Conservation (phyloP, 2,329 filamentous ascomycete genomes). For the Massarina eburnea region DNA sequence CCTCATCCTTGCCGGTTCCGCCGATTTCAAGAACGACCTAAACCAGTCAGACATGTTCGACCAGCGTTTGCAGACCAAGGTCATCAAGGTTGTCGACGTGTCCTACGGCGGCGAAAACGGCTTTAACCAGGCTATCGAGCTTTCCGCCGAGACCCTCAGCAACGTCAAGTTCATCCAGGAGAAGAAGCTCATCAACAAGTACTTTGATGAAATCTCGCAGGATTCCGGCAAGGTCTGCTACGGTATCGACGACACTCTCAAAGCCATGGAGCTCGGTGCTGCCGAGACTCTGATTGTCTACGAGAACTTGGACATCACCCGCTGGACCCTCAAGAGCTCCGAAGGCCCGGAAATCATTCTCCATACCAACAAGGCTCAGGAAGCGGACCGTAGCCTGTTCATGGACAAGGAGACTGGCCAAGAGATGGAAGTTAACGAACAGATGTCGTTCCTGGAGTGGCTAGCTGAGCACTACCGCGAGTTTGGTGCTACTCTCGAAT, state of each 20-base stretch:
- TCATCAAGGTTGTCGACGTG: slow-evolving; percentile 99
- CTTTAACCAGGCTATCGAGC: slow-evolving; percentile 98
- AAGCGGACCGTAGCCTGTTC: slow-evolving; percentile 78
- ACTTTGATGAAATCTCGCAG: slow-evolving; percentile 98
- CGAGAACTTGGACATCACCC: slow-evolving; percentile 93
- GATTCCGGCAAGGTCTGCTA: slow-evolving; percentile 98
- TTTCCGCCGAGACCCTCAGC: slow-evolving; percentile 90
- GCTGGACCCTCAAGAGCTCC: slow-evolving; percentile 84
- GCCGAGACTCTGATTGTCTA: slow-evolving; percentile 94
- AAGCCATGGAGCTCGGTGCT: slow-evolving; percentile 92
- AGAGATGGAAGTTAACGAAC: slow-evolving; percentile 92
- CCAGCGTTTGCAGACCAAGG: slow-evolving; percentile 84
- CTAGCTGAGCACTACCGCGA: slow-evolving; percentile 98
- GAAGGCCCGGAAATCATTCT: slow-evolving; percentile 72
- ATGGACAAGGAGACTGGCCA: slow-evolving; percentile 94
- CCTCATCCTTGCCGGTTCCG: slow-evolving; percentile 91
- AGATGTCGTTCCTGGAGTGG: slow-evolving; percentile 97
- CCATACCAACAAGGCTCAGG: slow-evolving; percentile 86
- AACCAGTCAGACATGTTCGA: slow-evolving; percentile 99
- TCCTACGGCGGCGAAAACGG: slow-evolving; percentile 99
- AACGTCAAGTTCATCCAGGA: slow-evolving; percentile 99
- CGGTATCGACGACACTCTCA: slow-evolving; percentile 95
- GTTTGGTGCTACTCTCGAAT: slow-evolving; percentile 93
- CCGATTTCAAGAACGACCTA: slow-evolving; percentile 99
- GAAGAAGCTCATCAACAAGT: slow-evolving; percentile 99